phyloP scores from a whole-genome alignment of 495 filamentous ascomycete species.

The Choiromyces venosus region DNA sequence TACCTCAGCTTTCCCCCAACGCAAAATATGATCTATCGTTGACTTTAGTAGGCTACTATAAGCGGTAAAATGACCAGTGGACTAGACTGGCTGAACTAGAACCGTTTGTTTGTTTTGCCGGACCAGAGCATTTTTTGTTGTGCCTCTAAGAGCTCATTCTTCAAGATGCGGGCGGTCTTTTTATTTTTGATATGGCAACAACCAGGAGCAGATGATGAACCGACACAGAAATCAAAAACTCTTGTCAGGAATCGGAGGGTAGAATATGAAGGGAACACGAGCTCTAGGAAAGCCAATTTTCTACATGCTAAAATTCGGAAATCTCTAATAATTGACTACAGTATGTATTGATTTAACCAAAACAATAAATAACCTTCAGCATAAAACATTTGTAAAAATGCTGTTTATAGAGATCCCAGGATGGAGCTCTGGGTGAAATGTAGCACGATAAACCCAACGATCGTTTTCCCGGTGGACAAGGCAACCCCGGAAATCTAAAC shows the following conservation, averaged over 20 bases:
- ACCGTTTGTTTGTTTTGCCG: not conserved
- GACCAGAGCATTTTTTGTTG: not conserved
- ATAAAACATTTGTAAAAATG: not conserved
- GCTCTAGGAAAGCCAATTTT: not conserved
- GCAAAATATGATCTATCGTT: not conserved
- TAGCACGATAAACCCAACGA: not conserved
- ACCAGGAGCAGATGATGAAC: not conserved
- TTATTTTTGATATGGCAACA: not conserved
- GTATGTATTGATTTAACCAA: not conserved
- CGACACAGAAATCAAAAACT: not conserved
- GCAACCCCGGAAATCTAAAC: not conserved
- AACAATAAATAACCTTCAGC: not conserved
- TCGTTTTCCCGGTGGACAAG: not conserved
- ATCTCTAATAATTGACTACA: not conserved
- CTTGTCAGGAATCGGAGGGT: not conserved
- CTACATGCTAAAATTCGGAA: not conserved
- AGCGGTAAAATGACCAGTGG: not conserved
- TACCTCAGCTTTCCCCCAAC: not conserved
- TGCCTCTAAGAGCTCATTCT: not conserved
- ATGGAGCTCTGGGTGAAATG: not conserved
- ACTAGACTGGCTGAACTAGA: not conserved
- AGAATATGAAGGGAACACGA: not conserved
- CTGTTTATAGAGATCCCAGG: not conserved
- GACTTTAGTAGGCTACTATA: not conserved
- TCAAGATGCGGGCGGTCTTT: not conserved